phyloP scores from a whole-genome alignment of 768 basidiomycete species.

The Tricholoma saponaceum region DNA sequence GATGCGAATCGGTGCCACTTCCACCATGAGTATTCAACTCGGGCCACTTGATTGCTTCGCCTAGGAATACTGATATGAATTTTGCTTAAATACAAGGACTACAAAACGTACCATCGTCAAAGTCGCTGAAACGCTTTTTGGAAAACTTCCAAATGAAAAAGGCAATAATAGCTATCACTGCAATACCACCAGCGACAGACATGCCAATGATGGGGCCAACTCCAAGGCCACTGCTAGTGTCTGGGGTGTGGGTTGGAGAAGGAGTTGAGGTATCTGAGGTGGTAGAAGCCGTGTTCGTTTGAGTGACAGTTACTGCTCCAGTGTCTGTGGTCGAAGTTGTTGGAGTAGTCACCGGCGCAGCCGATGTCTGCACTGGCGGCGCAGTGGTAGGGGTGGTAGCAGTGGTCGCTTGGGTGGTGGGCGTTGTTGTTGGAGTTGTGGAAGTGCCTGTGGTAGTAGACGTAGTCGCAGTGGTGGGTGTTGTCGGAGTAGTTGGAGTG shows the following conservation, averaged over 20 bases:
- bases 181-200: slow-evolving; percentile 77
- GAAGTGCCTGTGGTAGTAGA: background rate
- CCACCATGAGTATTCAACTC: slow-evolving; percentile 69
- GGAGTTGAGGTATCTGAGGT: background rate
- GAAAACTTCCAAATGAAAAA: slow-evolving; percentile 89
- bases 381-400: slow-evolving; percentile 23
- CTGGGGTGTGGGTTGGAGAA: background rate
- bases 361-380: background rate
- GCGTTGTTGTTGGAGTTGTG: background rate
- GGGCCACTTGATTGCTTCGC: slow-evolving; percentile 89
- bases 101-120: slow-evolving; percentile 69
- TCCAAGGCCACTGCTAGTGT: slow-evolving; percentile 38
- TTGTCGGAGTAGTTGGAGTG: slow-evolving; percentile 9
- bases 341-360: background rate
- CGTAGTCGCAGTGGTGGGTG: background rate
- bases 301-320: background rate
- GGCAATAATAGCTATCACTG: slow-evolving; percentile 61
- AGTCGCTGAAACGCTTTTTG: slow-evolving; percentile 68
- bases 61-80: slow-evolving; percentile 29
- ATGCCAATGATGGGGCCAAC: slow-evolving; percentile 77
- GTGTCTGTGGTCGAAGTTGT: background rate
- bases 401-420: background rate
- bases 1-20: slow-evolving; percentile 41
- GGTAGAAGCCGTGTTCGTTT: background rate
- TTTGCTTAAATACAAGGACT: slow-evolving; percentile 4